Base-by-base conservation (phyloP, 495 filamentous ascomycete species). In the Penicillium taxi region DNA sequence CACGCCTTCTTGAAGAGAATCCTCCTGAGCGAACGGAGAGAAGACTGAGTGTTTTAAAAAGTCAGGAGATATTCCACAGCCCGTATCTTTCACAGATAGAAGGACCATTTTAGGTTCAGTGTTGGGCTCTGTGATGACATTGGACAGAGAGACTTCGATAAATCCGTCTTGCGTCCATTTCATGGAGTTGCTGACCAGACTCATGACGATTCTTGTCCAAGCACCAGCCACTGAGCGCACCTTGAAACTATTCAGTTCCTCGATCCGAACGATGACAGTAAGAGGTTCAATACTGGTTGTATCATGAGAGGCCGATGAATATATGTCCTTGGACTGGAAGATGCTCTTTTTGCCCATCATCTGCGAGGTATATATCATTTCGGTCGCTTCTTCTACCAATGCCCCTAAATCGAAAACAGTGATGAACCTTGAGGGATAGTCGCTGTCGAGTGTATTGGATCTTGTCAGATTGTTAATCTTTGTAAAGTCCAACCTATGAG, bases 21-120 rank as follows among this genome's bases (percentile, higher is more conserved):
- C 73, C 45, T 86, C 83, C 40, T 88, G 83, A 0, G 75, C 65
- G 42, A 87, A 88, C 0, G 83, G 77, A 3, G 73, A 74, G 44
- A 79, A 88, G 0, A 85, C 49, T 9, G 73, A 67, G 26, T 79
- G 73, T 26, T 71, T 69, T 26, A 86, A 56, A 51, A 78, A 88
- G n/a, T 82, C 79, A 5, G 75, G 58, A 0, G 69, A 69, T 32
- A 88, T 87, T 5, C 83, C 83, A 12, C 66, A 66, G 4, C 81
- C 81, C 1, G 80, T 80, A 42, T 86, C 81, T 9, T 64, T 67
- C 11, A 86, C 63, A 1, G 64, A 64, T 6, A 82, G 40, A 7
- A 64, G 61, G 3, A 60, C 49, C 32, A 60, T 29, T 1, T 42
- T 25, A 3, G 29, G 28, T 15, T 38, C 22, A 12, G 47, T 23